These are phyloP conservation scores for Penicillium polonicum DNA, from an alignment of 2,329 filamentous ascomycete genomes.

Conservation along the genomic window DNA sequence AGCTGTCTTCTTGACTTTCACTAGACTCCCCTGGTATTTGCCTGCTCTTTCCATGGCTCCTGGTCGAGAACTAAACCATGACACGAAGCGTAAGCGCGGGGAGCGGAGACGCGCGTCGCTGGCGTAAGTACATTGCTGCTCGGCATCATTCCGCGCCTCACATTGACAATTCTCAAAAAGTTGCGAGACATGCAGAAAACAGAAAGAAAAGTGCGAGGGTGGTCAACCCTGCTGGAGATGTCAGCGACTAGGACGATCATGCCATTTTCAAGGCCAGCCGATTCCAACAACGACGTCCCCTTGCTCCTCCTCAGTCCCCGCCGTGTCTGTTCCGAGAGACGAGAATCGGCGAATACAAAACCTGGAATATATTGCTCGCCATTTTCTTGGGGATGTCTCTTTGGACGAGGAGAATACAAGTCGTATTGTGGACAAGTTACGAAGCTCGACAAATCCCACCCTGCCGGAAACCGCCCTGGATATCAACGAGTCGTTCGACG, in stretches of 20 bases:
- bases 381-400: constrained; percentile 17
- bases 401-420: constrained; percentile 14
- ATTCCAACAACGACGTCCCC: constrained; percentile 27
- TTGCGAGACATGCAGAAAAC: constrained; percentile 54
- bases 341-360: constrained; percentile 2
- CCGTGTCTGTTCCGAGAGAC: not conserved
- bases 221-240: constrained; percentile 55
- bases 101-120: constrained; percentile 14
- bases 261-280: constrained; percentile 43
- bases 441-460: not conserved
- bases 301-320: not conserved
- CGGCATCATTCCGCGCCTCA: not conserved
- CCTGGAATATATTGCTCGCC: constrained; percentile 14
- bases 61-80: not conserved
- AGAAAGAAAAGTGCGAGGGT: constrained; percentile 58
- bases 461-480: constrained; percentile 7
- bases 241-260: constrained; percentile 50
- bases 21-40: not conserved
- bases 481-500: constrained; percentile 18
- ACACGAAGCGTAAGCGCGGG: constrained; percentile 14
- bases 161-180: constrained; percentile 29
- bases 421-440: constrained; percentile 12
- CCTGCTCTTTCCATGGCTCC: not conserved
- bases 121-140: constrained; percentile 8
- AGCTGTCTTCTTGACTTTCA: not conserved